These are phyloP conservation scores for Malassezia pachydermatis DNA, from an alignment of 1,284 basidiomycete species.

Conservation along the genomic window DNA sequence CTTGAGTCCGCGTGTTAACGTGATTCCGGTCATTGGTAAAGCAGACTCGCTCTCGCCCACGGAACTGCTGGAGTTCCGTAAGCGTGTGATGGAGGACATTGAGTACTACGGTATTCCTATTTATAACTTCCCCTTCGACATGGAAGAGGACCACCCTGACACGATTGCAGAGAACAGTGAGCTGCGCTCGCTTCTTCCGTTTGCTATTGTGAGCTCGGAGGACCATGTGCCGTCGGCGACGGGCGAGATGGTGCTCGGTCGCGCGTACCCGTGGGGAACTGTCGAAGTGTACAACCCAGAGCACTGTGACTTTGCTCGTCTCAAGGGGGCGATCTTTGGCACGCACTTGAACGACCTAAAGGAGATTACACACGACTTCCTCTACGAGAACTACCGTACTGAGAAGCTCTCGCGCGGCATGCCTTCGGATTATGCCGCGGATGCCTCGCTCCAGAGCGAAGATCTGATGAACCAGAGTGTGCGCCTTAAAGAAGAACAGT, in stretches of 20 bases:
- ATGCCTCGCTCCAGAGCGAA: conserved; percentile 55
- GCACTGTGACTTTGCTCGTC: conserved; percentile 90
- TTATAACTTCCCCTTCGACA: conserved; percentile 99
- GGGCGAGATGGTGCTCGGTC: conserved; percentile 78
- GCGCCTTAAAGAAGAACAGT: conserved; percentile 94
- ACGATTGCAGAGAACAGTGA: conserved; percentile 82
- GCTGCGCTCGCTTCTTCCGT: conserved; percentile 56
- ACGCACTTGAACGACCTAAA: conserved; percentile 87
- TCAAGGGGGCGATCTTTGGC: conserved; percentile 81
- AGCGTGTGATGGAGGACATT: conserved; percentile 96
- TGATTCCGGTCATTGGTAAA: conserved; percentile 97
- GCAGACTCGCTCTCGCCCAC: conserved; percentile 73
- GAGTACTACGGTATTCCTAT: conserved; percentile 96
- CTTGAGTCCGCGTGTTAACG: conserved; percentile 62
- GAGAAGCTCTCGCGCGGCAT: conserved; percentile 93
- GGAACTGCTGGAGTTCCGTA: conserved; percentile 72
- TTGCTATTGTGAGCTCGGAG: conserved; percentile 93
- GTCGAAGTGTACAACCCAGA: conserved; percentile 97
- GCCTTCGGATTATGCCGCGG: conserved; percentile 56
- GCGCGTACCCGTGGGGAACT: conserved; percentile 93
- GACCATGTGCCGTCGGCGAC: conserved; percentile 80
- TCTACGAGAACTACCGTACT: conserved; percentile 85
- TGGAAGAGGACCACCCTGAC: conserved; percentile 96
- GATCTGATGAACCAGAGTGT: conserved; percentile 93
- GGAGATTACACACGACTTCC: conserved; percentile 81